These are phyloP conservation scores for Sporothrix luriei DNA, from an alignment of 2,329 filamentous ascomycete genomes.

Conservation along the genomic window DNA sequence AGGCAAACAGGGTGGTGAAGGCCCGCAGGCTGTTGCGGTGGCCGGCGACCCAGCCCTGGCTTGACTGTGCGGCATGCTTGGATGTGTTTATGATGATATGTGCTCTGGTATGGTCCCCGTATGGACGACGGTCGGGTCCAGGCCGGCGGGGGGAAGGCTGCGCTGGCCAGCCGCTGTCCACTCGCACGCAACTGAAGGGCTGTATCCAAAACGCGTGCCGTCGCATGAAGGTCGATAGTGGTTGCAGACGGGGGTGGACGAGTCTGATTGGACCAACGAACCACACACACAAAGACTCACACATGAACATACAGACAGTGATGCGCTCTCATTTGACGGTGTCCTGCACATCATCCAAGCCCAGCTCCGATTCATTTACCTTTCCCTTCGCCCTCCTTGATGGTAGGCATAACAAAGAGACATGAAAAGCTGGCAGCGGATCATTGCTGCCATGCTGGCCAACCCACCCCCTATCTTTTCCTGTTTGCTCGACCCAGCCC, in stretches of 20 bases:
- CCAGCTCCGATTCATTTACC: slow-evolving; percentile 1
- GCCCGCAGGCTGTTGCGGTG: slow-evolving; percentile 7
- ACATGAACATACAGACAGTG: not conserved
- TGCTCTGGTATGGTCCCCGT: not conserved
- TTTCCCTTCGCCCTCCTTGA: not conserved
- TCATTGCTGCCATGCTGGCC: slow-evolving; percentile 2
- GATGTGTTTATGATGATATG: slow-evolving; percentile 11
- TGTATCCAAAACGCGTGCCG: slow-evolving; percentile 22
- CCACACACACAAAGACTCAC: not conserved
- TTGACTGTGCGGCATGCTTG: slow-evolving; percentile 4
- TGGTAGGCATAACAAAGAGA: slow-evolving; percentile 19
- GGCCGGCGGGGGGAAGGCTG: not conserved
- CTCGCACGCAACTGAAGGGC: not conserved
- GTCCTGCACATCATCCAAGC: slow-evolving; percentile 16
- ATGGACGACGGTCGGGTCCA: not conserved
- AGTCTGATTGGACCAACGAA: not conserved
- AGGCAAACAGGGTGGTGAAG: not conserved
- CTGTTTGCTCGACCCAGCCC: no score
- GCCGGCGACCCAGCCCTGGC: slow-evolving; percentile 7
- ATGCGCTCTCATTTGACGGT: not conserved
- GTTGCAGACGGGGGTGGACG: not conserved
- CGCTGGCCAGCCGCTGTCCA: not conserved
- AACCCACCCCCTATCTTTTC: not conserved
- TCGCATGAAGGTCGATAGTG: slow-evolving; percentile 24
- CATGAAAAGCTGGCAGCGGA: not conserved